Evolutionary conservation across 2,329 filamentous ascomycete species (phyloP), one percentile per base, ranked within the genome.

Genomic region (Cladosporium colombiae): DNA sequence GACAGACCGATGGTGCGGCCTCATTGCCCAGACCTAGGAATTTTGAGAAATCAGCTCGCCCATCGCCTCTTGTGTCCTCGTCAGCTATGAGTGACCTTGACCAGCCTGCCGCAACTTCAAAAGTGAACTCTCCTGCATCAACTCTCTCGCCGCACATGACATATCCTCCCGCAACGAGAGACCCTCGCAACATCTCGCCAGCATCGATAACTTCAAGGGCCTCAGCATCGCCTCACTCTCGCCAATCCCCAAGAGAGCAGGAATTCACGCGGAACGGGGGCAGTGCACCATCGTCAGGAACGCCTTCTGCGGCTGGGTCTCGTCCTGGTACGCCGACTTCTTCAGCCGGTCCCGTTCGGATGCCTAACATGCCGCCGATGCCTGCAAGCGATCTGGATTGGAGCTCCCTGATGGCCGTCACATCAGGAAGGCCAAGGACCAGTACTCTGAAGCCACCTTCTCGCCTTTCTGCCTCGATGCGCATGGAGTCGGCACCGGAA

Each of bases 351-450:
- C 65, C 69, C n/a, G 35, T 63, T 23, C 44, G 35, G 35, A 66
- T 66, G 64, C 63, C 63, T 50, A 35, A 55, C 13, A 62, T 64
- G 21, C 68, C 74, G 23, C 69, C 70, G 3, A 59, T 76, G 27
- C 74, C 74, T 23, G 67, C 66, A 62, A 74, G 70, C n/a, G 74
- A 76, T 46, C 53, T 73, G 3, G 74, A 76, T 56, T 76, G 74
- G 74, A 74, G 35, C 29, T 53, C 52, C n/a, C 35, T 65, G 27
- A 49, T 67, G 49, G 63, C 64, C 16, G 66, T 58, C 23, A 65
- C 65, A 18, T 65, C 66, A 14, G 46, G 40, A 18, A 37, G 64
- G n/a, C 37, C 57, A 21, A 56, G 64, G 31, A 35, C 57, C 2
- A n/a, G 33, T 7, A 56, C 58, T 33, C 21, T 37, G 6, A 67